These are phyloP conservation scores for Penium margaritaceum DNA, from an alignment of 139 green algal genomes.

Conservation along the genomic window DNA sequence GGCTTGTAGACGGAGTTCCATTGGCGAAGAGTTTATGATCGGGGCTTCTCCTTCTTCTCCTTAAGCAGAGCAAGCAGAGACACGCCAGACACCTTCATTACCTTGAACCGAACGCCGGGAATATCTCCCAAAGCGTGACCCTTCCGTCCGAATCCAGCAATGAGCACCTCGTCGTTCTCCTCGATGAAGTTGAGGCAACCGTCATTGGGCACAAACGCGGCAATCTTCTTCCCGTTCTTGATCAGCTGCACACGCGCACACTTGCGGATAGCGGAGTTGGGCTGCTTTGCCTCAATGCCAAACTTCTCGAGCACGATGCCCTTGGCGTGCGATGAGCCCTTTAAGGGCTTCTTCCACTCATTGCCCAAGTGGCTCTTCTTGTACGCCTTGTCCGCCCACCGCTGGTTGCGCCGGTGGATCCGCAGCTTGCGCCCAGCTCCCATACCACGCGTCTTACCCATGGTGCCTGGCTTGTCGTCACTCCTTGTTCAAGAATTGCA, in stretches of 20 bases:
- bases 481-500: no score
- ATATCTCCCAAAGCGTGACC: slow-evolving; percentile 99
- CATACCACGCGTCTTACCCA: slow-evolving; percentile 99
- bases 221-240: slow-evolving; percentile 99
- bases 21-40: no score
- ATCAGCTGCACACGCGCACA: slow-evolving; percentile 99
- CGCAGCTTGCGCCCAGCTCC: slow-evolving; percentile 97
- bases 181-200: slow-evolving; percentile 99
- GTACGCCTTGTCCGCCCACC: slow-evolving; percentile 98
- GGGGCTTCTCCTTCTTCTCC: slow-evolving; percentile 97
- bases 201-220: slow-evolving; percentile 98
- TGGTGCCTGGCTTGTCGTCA: no score
- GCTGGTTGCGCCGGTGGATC: slow-evolving; percentile 79
- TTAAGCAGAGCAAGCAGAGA: slow-evolving; percentile 92
- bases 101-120: slow-evolving; percentile 99
- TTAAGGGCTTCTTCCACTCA: slow-evolving; percentile 99
- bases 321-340: slow-evolving; percentile 96
- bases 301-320: slow-evolving; percentile 99
- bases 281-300: slow-evolving; percentile 99
- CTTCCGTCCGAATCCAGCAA: slow-evolving; percentile 91
- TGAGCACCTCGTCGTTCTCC: slow-evolving; percentile 99
- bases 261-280: slow-evolving; percentile 99
- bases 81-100: no score
- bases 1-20: no score
- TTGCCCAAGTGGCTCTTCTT: slow-evolving; percentile 95